Conservation (phyloP, 495 filamentous ascomycete genomes). For the Tirmania nivea region DNA sequence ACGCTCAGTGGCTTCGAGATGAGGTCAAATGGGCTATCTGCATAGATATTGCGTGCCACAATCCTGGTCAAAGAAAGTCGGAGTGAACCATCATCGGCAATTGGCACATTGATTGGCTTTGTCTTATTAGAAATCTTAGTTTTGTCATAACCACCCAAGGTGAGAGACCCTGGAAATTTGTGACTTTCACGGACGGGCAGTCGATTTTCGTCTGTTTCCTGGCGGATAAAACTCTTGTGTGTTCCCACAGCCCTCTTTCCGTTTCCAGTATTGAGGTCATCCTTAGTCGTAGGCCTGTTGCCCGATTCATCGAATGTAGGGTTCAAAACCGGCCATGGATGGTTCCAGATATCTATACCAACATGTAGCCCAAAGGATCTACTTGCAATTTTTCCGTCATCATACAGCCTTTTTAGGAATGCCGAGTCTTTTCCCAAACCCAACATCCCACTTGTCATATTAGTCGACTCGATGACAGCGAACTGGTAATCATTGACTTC, state of each 20-base stretch:
- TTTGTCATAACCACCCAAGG: slow-evolving; percentile 12
- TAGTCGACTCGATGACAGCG: too few species aligned
- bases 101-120: slow-evolving; percentile 5
- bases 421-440: too few species aligned
- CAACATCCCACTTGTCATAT: too few species aligned
- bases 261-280: slow-evolving; percentile 1
- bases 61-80: slow-evolving; percentile 9
- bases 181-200: slow-evolving; percentile 2
- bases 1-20: slow-evolving; percentile 8
- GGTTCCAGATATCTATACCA: slow-evolving; percentile 11
- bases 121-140: slow-evolving; percentile 8
- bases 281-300: neutral
- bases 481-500: too few species aligned
- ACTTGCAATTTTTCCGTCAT: neutral
- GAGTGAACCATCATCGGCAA: slow-evolving; percentile 8
- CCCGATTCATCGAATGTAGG: slow-evolving; percentile 6
- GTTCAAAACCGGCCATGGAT: slow-evolving; percentile 6
- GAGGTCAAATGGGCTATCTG: slow-evolving; percentile 4
- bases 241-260: neutral
- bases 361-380: neutral
- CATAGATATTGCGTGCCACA: slow-evolving; percentile 2
- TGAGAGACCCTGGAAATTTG: slow-evolving; percentile 11
- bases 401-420: too few species aligned
- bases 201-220: neutral
- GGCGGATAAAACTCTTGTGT: neutral